phyloP scores from a whole-genome alignment of 2,329 filamentous ascomycete species.

The Thelonectria olida region DNA sequence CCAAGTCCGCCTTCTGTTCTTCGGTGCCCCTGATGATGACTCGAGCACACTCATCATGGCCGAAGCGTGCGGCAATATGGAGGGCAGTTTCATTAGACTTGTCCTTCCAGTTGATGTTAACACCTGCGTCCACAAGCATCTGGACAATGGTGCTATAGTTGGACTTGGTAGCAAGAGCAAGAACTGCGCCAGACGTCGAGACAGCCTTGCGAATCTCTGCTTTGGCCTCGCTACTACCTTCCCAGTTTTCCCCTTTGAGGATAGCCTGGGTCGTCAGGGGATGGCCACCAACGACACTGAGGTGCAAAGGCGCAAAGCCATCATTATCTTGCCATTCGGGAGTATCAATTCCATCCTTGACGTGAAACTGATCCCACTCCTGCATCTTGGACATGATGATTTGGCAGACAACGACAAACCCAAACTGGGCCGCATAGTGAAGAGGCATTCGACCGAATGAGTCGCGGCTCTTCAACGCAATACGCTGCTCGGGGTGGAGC shows the following conservation, averaged over 20 bases:
- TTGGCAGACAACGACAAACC: slow-evolving; percentile 89
- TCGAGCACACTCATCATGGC: slow-evolving; percentile 81
- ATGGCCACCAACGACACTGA: slow-evolving; percentile 92
- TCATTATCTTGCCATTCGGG: slow-evolving; percentile 91
- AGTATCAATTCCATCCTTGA: slow-evolving; percentile 86
- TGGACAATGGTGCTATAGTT: slow-evolving; percentile 87
- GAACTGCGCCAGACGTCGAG: slow-evolving; percentile 85
- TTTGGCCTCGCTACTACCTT: slow-evolving; percentile 69
- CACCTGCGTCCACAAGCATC: slow-evolving; percentile 86
- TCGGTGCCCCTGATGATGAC: slow-evolving; percentile 77
- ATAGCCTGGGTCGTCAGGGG: slow-evolving; percentile 84
- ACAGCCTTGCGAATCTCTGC: slow-evolving; percentile 73
- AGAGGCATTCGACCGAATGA: slow-evolving; percentile 84
- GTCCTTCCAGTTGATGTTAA: slow-evolving; percentile 94
- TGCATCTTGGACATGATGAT: slow-evolving; percentile 90
- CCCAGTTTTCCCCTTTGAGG: slow-evolving; percentile 82
- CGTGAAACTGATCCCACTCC: slow-evolving; percentile 86
- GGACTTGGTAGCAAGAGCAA: slow-evolving; percentile 87
- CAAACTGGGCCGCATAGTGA: slow-evolving; percentile 95
- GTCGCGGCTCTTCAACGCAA: slow-evolving; percentile 75
- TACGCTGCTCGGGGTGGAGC: slow-evolving; percentile 73
- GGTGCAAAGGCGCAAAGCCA: slow-evolving; percentile 88
- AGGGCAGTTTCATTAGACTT: slow-evolving; percentile 89
- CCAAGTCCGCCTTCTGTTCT: slow-evolving; percentile 77
- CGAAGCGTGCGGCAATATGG: slow-evolving; percentile 90